Evolutionary conservation across 2,329 filamentous ascomycete genomes (phyloP).

Genomic region (Incumbomyces lentus): DNA sequence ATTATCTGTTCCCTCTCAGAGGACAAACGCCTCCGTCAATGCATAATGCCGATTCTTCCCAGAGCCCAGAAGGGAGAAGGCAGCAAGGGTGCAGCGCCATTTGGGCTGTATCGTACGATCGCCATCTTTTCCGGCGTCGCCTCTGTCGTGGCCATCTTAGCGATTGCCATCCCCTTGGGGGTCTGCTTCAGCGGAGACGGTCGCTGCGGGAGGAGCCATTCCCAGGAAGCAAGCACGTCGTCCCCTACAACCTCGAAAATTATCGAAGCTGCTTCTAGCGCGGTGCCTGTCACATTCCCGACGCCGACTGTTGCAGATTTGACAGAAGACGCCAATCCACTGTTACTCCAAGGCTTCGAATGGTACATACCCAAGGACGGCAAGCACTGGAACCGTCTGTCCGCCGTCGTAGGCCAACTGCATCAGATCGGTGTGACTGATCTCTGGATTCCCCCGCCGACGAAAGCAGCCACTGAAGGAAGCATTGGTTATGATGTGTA

Average conservation of each 20-base stretch:
- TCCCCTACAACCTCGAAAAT: background rate
- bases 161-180: background rate
- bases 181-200: conserved; percentile 1
- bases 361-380: background rate
- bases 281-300: background rate
- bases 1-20: too few species aligned
- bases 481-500: background rate
- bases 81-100: too few species aligned
- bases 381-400: background rate
- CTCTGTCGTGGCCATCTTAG: background rate
- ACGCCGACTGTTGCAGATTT: background rate
- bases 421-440: background rate
- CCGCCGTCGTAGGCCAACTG: background rate
- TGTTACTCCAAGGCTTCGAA: background rate
- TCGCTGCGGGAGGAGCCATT: background rate
- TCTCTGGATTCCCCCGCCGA: background rate
- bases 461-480: background rate
- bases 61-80: too few species aligned
- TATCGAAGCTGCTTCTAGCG: background rate
- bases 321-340: conserved; percentile 1
- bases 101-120: too few species aligned
- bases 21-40: too few species aligned
- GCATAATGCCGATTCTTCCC: too few species aligned
- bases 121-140: background rate
- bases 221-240: background rate